These are phyloP conservation scores for Chrysoporthe cubensis DNA, from an alignment of 2,329 filamentous ascomycete species.

Conservation along the genomic window DNA sequence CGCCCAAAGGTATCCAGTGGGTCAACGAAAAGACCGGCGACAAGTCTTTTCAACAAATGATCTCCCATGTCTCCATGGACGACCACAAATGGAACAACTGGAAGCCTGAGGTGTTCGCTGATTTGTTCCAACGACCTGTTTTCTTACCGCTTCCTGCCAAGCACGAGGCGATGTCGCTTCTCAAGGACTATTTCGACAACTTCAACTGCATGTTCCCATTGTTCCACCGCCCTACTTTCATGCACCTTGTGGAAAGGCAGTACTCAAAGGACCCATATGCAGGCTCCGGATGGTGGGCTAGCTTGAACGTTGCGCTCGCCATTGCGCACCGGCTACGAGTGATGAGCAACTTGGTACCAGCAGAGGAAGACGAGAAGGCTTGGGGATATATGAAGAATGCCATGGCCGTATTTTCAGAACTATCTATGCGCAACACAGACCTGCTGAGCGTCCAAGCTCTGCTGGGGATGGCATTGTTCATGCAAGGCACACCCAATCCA, in stretches of 20 bases:
- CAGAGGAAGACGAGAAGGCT: constrained; percentile 90
- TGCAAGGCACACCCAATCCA: constrained; percentile 95
- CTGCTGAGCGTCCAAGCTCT: constrained; percentile 92
- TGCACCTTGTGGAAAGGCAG: constrained; percentile 93
- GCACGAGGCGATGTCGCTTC: constrained; percentile 81
- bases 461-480: constrained; percentile 89
- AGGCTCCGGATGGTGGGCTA: constrained; percentile 98
- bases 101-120: constrained; percentile 96
- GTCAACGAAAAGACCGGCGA: constrained; percentile 98
- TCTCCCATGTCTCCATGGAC: constrained; percentile 85
- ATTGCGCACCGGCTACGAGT: constrained; percentile 90
- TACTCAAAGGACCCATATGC: constrained; percentile 93
- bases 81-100: constrained; percentile 96
- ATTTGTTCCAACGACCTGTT: constrained; percentile 83
- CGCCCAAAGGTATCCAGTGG: constrained; percentile 97
- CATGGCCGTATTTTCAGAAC: constrained; percentile 87
- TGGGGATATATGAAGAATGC: constrained; percentile 98
- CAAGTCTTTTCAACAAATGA: constrained; percentile 91
- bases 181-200: constrained; percentile 96
- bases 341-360: constrained; percentile 90
- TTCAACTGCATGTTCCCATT: constrained; percentile 99
- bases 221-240: constrained; percentile 97
- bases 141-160: constrained; percentile 85
- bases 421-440: constrained; percentile 96
- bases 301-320: constrained; percentile 90